A percentile compares a stretch with the other conserved stretches of the same genome.
Conservation (phyloP, 2,329 filamentous ascomycete genomes). For the Trichoderma brevicompactum region DNA sequence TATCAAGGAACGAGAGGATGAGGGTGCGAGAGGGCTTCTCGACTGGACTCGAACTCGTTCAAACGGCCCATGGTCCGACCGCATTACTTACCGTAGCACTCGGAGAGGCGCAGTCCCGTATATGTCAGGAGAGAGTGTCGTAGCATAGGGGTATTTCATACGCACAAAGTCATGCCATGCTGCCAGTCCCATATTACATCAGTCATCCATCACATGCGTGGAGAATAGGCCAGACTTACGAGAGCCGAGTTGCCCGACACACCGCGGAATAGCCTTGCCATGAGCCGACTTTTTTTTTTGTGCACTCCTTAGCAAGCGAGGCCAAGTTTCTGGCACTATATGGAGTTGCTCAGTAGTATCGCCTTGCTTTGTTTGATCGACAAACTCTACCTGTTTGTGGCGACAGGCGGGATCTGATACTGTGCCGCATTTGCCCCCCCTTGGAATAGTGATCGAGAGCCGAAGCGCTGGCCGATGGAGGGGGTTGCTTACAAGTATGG, state of each 20-base stretch:
- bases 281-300: background rate
- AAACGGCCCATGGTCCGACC: background rate
- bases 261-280: background rate
- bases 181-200: background rate
- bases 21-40: background rate
- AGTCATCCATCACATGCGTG: slow-evolving; percentile 5
- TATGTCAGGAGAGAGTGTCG: slow-evolving; percentile 10
- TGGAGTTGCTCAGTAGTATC: background rate
- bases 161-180: slow-evolving; percentile 3
- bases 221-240: background rate
- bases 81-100: background rate
- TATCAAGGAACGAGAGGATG: background rate
- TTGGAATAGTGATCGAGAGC: too few relatives aligned
- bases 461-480: background rate
- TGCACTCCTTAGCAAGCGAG: background rate
- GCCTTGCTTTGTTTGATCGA: background rate
- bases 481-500: background rate
- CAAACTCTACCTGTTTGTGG: too few relatives aligned
- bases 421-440: too few relatives aligned
- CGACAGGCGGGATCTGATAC: too few relatives aligned
- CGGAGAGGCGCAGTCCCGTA: background rate
- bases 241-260: background rate
- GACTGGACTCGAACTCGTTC: background rate
- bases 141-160: background rate
- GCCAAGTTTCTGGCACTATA: background rate